Percentiles rank a stretch among this genome's conserved stretches.
These are phyloP conservation scores for Hibiscus tridactylites DNA, from an alignment of 345 rosid genomes.

Conservation along the genomic window DNA sequence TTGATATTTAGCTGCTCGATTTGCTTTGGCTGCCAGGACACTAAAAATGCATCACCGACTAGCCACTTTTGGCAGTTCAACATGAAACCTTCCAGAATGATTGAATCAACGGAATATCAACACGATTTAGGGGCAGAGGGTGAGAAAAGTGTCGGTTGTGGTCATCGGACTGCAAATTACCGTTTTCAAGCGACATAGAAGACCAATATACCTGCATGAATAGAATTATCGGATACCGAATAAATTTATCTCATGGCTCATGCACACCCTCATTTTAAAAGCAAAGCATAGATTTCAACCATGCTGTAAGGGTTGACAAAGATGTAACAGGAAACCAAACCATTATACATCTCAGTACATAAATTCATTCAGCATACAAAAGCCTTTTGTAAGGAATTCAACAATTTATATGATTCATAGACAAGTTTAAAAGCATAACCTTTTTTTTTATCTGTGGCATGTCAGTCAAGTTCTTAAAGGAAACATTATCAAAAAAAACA, in stretches of 20 bases:
- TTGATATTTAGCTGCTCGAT: background rate
- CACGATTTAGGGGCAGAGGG: background rate
- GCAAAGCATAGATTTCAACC: background rate
- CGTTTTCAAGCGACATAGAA: constrained; percentile 1
- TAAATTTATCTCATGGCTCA: background rate
- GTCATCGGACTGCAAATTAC: background rate
- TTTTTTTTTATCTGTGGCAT: background rate
- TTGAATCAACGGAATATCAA: background rate
- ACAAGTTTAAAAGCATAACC: no score
- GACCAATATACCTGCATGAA: constrained; percentile 16
- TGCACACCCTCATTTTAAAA: background rate
- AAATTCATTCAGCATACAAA: background rate
- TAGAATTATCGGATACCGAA: background rate
- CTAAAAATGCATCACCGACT: background rate
- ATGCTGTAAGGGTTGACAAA: background rate
- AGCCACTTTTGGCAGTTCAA: background rate
- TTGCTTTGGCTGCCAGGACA: background rate
- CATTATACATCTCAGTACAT: background rate
- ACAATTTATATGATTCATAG: background rate
- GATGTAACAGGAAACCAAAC: background rate
- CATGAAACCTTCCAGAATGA: background rate
- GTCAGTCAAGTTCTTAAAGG: background rate
- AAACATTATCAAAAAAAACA: background rate
- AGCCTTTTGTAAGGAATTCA: background rate
- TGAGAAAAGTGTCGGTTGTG: background rate